Base-by-base conservation (phyloP, 2,329 filamentous ascomycete genomes). In the Sporothrix schenckii region DNA sequence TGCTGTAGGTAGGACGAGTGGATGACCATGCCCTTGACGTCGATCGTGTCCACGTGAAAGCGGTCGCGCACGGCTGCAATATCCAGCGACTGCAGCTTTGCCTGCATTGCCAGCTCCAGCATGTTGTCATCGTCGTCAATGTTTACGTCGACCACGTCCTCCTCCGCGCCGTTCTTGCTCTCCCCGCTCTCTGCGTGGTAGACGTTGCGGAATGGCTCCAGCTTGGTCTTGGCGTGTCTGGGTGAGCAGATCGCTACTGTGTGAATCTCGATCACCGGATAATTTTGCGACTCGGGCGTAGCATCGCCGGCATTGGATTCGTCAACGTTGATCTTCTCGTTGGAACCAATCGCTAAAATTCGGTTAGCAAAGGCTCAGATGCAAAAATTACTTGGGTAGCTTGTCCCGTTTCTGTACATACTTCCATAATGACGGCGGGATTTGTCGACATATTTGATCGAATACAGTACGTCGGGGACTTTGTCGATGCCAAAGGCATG, bases 1-100 rank as follows among this genome's bases (percentile, higher is more conserved):
- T 83, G 81, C 73, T 82, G 80, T 41, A 87, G 79, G 70, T 83
- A 76, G 41, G 76, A 71, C 1, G 83, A 85, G 72, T 83, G 78
- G 58, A 85, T 81, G 2, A 79, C 66, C 81, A 85, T 84, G 50
- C 52, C 30, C 50, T 24, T 68, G 76, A 74, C 0, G 80, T 81
- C 1, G 73, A 76, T 21, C 79, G 4, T 14, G 21, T 24, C 21
- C 21, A 65, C 60, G 1, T 14, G 49, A 13, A 49, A 65, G 41
- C 24, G 21, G 21, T 14, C 44, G 60, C 60, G 60, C 41, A 49
- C 60, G 13, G 60, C 60, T 5, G n/a, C 24, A 9, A 65, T 19
- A 14, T 65, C 60, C 21, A n/a, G 14, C 41, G 47, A 30, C 41
- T 65, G 19, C 9, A 34, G 34, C 1, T 10, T 11, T 7, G n/a